These are phyloP conservation scores for Rosa persica DNA, from an alignment of 306 rosid species.

Conservation along the genomic window DNA sequence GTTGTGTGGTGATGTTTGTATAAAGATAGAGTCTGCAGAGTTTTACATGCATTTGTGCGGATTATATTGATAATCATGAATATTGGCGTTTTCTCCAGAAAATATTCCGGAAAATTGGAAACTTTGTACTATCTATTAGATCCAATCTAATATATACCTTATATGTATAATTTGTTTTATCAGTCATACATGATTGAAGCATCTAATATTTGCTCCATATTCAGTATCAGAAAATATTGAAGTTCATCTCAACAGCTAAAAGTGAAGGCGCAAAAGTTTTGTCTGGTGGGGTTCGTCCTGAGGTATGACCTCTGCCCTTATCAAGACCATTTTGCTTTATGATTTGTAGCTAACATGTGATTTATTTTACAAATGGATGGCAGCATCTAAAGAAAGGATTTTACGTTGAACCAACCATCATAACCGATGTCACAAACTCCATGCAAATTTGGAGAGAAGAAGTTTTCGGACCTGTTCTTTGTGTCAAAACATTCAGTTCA, in stretches of 20 bases:
- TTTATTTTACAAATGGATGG: slow-evolving; percentile 27
- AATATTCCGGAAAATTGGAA: slow-evolving; percentile 1
- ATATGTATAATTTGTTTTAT: background rate
- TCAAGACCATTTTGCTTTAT: slow-evolving; percentile 8
- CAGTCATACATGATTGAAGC: slow-evolving; percentile 17
- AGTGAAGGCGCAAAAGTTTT: slow-evolving; percentile 88
- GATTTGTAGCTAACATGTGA: slow-evolving; percentile 13
- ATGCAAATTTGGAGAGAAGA: slow-evolving; percentile 99
- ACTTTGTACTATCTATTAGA: slow-evolving; percentile 10
- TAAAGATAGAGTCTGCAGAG: background rate
- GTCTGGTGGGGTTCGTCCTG: slow-evolving; percentile 89
- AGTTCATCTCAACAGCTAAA: slow-evolving; percentile 77
- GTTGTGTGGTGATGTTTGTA: background rate
- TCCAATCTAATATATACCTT: background rate
- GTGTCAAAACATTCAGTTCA: slow-evolving; percentile 86
- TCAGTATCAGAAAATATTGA: slow-evolving; percentile 86
- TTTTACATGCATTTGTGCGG: background rate
- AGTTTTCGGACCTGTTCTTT: slow-evolving; percentile 92
- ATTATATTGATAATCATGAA: background rate
- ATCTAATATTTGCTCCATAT: slow-evolving; percentile 38
- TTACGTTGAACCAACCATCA: slow-evolving; percentile 76
- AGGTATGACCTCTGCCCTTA: slow-evolving; percentile 49
- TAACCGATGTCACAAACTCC: slow-evolving; percentile 72
- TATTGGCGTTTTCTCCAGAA: background rate
- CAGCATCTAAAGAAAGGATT: slow-evolving; percentile 92